phyloP scores from a whole-genome alignment of 2,329 filamentous ascomycete genomes.

The Arachnomyces sp. region DNA sequence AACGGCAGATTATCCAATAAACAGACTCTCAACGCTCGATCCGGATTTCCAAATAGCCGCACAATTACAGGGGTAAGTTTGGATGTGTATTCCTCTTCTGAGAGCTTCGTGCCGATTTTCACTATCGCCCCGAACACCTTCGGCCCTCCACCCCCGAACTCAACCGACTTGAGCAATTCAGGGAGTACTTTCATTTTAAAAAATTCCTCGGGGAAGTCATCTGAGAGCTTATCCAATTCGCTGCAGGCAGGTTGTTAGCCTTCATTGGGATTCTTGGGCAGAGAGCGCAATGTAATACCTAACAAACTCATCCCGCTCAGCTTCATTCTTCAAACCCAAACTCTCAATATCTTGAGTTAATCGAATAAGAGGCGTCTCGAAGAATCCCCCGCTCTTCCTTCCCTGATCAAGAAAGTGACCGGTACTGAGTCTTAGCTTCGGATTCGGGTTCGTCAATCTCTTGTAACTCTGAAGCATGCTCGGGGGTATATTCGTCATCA shows the following conservation, averaged over 20 bases:
- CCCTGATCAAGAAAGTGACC: slow-evolving; percentile 87
- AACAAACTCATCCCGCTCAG: slow-evolving; percentile 77
- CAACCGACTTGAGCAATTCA: slow-evolving; percentile 95
- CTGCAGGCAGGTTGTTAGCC: slow-evolving; percentile 29
- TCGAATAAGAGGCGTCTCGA: slow-evolving; percentile 86
- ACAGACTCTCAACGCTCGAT: slow-evolving; percentile 85
- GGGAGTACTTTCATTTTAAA: slow-evolving; percentile 96
- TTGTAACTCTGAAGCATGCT: slow-evolving; percentile 90
- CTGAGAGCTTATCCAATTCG: slow-evolving; percentile 76
- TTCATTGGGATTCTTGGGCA: background rate
- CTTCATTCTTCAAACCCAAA: slow-evolving; percentile 76
- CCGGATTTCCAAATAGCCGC: slow-evolving; percentile 80
- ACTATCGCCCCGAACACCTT: slow-evolving; percentile 83
- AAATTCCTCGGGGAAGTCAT: slow-evolving; percentile 96
- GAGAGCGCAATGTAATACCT: slow-evolving; percentile 43
- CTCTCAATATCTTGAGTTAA: slow-evolving; percentile 90
- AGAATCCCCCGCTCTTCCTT: slow-evolving; percentile 72
- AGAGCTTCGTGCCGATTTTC: slow-evolving; percentile 81
- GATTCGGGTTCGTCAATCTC: slow-evolving; percentile 77
- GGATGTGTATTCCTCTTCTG: slow-evolving; percentile 80
- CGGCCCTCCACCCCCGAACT: slow-evolving; percentile 90
- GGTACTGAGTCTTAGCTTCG: slow-evolving; percentile 78
- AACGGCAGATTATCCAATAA: slow-evolving; percentile 77
- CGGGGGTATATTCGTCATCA: slow-evolving; percentile 77
- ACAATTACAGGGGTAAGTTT: slow-evolving; percentile 81